Evolutionary conservation across 2,329 filamentous ascomycete species (phyloP), one percentile per base, ranked within the genome.

Genomic region (Incumbomyces delicatus): DNA sequence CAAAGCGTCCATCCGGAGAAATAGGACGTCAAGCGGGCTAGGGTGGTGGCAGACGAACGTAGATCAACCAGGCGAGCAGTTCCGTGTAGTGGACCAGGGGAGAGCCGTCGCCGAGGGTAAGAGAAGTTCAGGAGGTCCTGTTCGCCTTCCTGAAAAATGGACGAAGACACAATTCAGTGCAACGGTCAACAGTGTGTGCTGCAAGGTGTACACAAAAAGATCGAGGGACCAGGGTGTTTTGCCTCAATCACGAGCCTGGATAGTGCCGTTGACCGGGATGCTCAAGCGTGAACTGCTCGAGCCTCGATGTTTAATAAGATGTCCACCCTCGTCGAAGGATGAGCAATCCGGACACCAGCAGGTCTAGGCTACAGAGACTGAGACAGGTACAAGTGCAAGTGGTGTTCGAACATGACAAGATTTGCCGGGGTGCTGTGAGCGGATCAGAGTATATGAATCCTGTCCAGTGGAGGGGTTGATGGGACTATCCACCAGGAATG

Each of bases 1-100:
- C 41, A 37, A 36, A 42, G 29, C 22, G 41, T 36, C 43, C 47
- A 46, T 30, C 46, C 43, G 38, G 44, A 40, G 20, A 50, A n/a
- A 46, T 42, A 43, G 32, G 38, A 33, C 27, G 32, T 32, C 46
- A 48, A 49, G 41, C 40, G 45, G 47, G 46, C 48, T 50, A 46
- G 45, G 44, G 47, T 33, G 43, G 36, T 41, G 38, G 44, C 39
- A 44, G 36, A 47, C 39, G 41, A 46, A 43, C 34, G 41, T 46
- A 38, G 41, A 40, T 47, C 49, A 49, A 46, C 39, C 41, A 44
- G 37, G 40, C 29, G 31, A 44, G 36, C 31, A 44, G 41, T 35
- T 44, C 31, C n/a, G 41, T 42, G 6, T 30, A 22, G 7, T 39
- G 42, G 42, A 44, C 43, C 47, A 44, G 48, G 41, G 30, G 38